Base-by-base conservation (phyloP, 2,329 filamentous ascomycete species). In the Eurotiales sp. region DNA sequence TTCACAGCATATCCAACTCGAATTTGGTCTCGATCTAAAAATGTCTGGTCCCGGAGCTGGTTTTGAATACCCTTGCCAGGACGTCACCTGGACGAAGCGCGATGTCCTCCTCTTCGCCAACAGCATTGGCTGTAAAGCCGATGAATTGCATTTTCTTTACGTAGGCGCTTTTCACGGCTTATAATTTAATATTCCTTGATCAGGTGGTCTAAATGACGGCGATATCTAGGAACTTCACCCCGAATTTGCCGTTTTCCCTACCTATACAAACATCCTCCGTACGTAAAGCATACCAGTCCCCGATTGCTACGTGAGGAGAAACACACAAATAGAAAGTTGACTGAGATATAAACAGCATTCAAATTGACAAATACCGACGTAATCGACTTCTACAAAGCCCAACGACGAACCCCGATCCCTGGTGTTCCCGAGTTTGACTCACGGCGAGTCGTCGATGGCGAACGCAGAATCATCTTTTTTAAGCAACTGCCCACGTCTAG, bases 101-200 rank as follows among this genome's bases (percentile, higher is more conserved):
- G 91, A 96, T 77, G 83, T 85, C 30, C 78, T 96, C 55, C 84
- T 97, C 55, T 96, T 96, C 70, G 90, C 91, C 61, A 86, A 87
- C 71, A 92, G 86, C 73, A 92, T 96, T 68, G 91, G 91, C 51
- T 85, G 80, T 65, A 92, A 83, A 11, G 79, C 80, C n/a, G 85
- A 95, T 61, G 91, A 96, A 77, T 82, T 96, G 64, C 90, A 96
- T 67, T 95, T 92, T 67, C 84, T 96, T 73, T 96, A 90, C 63
- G 90, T 93, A 78, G 54, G 81, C 65, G 32, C 17, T 30, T n/a
- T n/a, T n/a, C n/a, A n/a, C n/a, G n/a, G n/a, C n/a, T n/a, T n/a
- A n/a, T n/a, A n/a, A n/a, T n/a, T n/a, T n/a, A n/a, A n/a, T n/a
- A n/a, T n/a, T n/a, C n/a, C n/a, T n/a, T n/a, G n/a, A n/a, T n/a